Evolutionary conservation across 306 rosid species (phyloP).

Genomic region (Citrullus mucosospermus): DNA sequence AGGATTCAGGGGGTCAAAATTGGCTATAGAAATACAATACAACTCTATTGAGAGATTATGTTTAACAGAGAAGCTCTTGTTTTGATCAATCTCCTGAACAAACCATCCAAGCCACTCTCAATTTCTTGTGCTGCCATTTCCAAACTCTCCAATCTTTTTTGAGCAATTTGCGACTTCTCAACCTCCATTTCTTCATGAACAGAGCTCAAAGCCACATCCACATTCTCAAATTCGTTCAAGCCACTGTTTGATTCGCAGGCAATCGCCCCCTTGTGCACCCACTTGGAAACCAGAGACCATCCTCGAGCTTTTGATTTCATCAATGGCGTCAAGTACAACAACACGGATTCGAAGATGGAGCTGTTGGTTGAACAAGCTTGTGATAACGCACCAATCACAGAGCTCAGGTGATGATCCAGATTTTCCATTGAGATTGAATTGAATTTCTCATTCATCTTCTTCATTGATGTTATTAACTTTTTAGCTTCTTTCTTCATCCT

Average conservation of each 20-base stretch:
- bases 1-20: not conserved
- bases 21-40: not conserved
- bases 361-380: slow-evolving; percentile 22
- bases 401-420: slow-evolving; percentile 20
- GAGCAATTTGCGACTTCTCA: slow-evolving; percentile 15
- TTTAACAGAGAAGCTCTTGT: slow-evolving; percentile 38
- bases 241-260: slow-evolving; percentile 22
- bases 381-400: slow-evolving; percentile 17
- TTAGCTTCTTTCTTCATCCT: slow-evolving; percentile 47
- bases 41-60: slow-evolving; percentile 23
- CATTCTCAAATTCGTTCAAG: slow-evolving; percentile 24
- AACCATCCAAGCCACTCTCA: slow-evolving; percentile 26
- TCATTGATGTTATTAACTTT: slow-evolving; percentile 23
- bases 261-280: slow-evolving; percentile 22
- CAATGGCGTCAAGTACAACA: slow-evolving; percentile 16
- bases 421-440: slow-evolving; percentile 6
- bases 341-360: slow-evolving; percentile 26
- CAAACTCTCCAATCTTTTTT: slow-evolving; percentile 24
- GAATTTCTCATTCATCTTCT: slow-evolving; percentile 29
- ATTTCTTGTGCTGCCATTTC: slow-evolving; percentile 22
- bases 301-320: slow-evolving; percentile 8
- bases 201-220: slow-evolving; percentile 22
- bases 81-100: slow-evolving; percentile 34
- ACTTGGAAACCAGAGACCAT: slow-evolving; percentile 30
- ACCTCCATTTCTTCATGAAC: slow-evolving; percentile 11